Conservation (phyloP, 306 rosid genomes). For the Castanopsis chinensis region DNA sequence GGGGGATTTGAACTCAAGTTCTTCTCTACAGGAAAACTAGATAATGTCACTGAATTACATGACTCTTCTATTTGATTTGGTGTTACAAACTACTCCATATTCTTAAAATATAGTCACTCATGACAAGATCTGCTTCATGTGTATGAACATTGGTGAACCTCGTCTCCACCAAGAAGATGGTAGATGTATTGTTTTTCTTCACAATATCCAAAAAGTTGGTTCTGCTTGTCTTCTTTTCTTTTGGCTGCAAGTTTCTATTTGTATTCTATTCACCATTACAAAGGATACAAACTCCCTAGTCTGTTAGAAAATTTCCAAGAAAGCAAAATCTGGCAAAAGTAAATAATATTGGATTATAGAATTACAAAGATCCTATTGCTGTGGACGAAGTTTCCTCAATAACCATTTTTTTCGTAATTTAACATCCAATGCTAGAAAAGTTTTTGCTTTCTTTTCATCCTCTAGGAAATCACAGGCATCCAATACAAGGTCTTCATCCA, state of each 20-base stretch:
- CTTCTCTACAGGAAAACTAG: too few relatives aligned
- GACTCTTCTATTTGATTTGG: too few relatives aligned
- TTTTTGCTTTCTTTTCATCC: conserved; percentile 76
- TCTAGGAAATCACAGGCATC: conserved; percentile 79
- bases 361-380: not conserved
- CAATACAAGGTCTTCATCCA: conserved; percentile 78
- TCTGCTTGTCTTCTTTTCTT: not conserved
- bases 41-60: too few relatives aligned
- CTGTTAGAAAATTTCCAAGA: not conserved
- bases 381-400: conserved; percentile 60
- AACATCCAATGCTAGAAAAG: conserved; percentile 62
- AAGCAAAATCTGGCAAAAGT: not conserved
- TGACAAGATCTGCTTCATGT: too few relatives aligned
- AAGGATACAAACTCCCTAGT: not conserved
- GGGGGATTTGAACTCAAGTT: too few relatives aligned
- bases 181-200: too few relatives aligned
- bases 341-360: not conserved
- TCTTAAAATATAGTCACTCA: too few relatives aligned
- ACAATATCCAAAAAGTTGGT: not conserved
- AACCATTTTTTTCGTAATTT: conserved; percentile 71
- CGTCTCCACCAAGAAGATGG: too few relatives aligned
- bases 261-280: not conserved
- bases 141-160: too few relatives aligned
- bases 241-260: not conserved
- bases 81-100: too few relatives aligned